Percentiles rank a stretch among this genome's conserved stretches.
Evolutionary conservation across 805 yeast genomes (phyloP).

Genomic region (Wickerhamiella sorbophila): DNA sequence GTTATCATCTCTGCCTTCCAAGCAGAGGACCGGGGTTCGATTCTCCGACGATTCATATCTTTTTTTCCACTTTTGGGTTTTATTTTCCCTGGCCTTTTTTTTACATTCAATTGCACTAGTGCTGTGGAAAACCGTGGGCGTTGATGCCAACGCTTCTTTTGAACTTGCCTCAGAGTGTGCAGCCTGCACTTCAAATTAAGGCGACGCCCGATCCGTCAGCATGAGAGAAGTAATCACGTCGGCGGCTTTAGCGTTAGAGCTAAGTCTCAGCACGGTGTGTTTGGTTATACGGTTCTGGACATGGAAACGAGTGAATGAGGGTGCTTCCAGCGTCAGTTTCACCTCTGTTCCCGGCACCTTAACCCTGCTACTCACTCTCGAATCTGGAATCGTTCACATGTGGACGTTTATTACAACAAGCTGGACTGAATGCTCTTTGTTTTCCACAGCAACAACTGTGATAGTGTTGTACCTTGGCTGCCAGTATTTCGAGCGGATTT

Average conservation of each 20-base stretch:
- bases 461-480: conserved; percentile 35
- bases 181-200: too few relatives aligned
- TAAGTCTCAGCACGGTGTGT: neutral
- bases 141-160: too few relatives aligned
- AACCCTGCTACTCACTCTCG: neutral
- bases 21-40: conserved; percentile 92
- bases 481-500: conserved; percentile 45
- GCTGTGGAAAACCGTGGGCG: too few relatives aligned
- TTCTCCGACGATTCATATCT: conserved; percentile 3
- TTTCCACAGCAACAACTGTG: conserved; percentile 27
- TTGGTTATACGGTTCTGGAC: neutral
- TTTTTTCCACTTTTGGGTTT: neutral
- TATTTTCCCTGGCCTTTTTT: neutral
- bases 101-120: too few relatives aligned
- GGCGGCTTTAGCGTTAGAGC: neutral
- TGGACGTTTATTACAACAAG: conserved; percentile 37
- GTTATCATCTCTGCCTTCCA: conserved; percentile 89
- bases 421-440: conserved; percentile 31
- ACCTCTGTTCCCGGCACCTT: neutral
- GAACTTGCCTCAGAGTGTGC: too few relatives aligned
- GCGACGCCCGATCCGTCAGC: neutral
- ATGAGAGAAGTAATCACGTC: neutral
- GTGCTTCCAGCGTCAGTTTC: neutral
- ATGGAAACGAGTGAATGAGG: neutral
- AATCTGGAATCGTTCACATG: neutral